Evolutionary conservation across 179 eudicot genomes (phyloP).

Genomic region (Patellifolia procumbens): DNA sequence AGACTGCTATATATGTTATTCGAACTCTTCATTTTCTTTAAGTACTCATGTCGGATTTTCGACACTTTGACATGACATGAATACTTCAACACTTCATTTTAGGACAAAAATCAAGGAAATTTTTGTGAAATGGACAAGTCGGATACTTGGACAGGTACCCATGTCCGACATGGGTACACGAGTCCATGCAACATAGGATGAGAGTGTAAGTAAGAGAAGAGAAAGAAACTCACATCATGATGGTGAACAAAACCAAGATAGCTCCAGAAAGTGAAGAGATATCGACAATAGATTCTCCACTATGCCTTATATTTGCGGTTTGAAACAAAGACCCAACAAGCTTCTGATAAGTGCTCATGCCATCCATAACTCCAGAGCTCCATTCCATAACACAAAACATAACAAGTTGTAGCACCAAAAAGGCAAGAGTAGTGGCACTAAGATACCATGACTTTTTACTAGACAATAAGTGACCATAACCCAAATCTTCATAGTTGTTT

Average conservation of each 20-base stretch:
- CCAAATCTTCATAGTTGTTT: conserved; percentile 34
- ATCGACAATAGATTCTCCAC: conserved; percentile 68
- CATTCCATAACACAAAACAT: conserved; percentile 58
- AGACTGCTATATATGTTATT: no score
- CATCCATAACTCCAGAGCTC: conserved; percentile 46
- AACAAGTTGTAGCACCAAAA: conserved; percentile 44
- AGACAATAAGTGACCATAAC: conserved; percentile 52
- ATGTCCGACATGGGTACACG: no score
- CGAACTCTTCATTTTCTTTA: no score
- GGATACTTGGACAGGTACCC: no score
- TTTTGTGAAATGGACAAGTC: no score
- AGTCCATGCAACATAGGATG: no score
- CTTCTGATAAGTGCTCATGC: conserved; percentile 49
- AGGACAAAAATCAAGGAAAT: no score
- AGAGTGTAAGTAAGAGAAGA: conserved; percentile 4
- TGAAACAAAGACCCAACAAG: conserved; percentile 56
- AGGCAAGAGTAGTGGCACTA: conserved; percentile 44
- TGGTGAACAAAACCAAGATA: conserved; percentile 53
- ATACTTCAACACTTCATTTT: no score
- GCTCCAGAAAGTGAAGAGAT: conserved; percentile 52
- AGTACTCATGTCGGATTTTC: no score
- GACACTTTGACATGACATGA: no score
- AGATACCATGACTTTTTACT: conserved; percentile 31
- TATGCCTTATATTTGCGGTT: conserved; percentile 51
- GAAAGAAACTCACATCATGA: conserved; percentile 67